Conservation (phyloP, 2,329 filamentous ascomycete genomes). For the Penicillium sp. region DNA sequence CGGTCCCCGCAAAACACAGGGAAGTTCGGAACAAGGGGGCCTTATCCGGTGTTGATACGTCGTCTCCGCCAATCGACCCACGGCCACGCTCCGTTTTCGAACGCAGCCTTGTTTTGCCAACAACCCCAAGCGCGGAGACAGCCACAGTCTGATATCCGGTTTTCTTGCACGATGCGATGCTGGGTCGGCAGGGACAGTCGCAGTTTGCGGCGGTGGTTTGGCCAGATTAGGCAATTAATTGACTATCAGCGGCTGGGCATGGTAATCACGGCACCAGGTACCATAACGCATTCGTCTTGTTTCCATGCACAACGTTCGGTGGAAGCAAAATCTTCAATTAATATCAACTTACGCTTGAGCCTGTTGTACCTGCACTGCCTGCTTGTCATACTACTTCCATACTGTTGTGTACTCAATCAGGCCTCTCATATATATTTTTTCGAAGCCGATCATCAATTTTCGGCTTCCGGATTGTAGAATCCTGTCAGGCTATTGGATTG, state of each 20-base stretch:
- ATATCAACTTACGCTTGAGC: background rate
- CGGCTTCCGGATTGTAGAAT: background rate
- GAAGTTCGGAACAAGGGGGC: background rate
- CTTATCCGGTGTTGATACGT: background rate
- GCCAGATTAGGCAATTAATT: background rate
- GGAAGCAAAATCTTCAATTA: background rate
- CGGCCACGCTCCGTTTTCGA: conserved; percentile 9
- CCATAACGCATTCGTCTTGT: conserved; percentile 11
- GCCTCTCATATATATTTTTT: background rate
- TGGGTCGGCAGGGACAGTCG: background rate
- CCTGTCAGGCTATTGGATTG: background rate
- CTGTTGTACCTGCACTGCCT: background rate
- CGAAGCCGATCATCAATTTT: background rate
- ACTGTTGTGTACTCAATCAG: background rate
- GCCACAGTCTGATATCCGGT: background rate
- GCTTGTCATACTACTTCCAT: background rate
- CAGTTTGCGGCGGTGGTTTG: conserved; percentile 4
- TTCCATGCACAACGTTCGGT: conserved; percentile 1
- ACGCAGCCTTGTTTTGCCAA: conserved; percentile 7
- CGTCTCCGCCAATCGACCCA: conserved; percentile 1
- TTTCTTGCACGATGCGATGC: background rate
- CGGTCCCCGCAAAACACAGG: conserved; percentile 6
- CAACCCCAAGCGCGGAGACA: background rate
- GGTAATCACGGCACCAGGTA: background rate
- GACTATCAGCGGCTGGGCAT: background rate